phyloP scores from a whole-genome alignment of 768 basidiomycete genomes.

The Boletus fagicola region DNA sequence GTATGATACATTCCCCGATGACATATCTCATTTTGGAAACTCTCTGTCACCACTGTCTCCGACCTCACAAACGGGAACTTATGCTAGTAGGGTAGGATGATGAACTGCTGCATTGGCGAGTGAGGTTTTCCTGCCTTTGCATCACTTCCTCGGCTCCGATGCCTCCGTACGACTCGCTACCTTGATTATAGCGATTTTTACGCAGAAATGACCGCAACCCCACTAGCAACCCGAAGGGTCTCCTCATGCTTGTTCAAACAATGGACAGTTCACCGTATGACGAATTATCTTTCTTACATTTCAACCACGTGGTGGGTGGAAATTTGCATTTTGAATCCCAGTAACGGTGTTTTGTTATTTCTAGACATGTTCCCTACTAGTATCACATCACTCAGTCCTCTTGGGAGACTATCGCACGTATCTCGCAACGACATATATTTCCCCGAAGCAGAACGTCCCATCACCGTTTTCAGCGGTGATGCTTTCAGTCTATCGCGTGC shows the following conservation, averaged over 20 bases:
- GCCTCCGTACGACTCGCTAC: background rate
- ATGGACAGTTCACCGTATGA: background rate
- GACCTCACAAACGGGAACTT: background rate
- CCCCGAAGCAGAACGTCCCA: background rate
- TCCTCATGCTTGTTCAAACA: background rate
- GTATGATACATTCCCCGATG: constrained; percentile 3
- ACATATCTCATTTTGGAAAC: constrained; percentile 24
- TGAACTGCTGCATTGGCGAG: no score
- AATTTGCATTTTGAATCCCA: background rate
- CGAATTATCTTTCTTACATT: constrained; percentile 5
- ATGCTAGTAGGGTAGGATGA: background rate
- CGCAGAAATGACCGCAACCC: background rate
- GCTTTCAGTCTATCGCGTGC: constrained; percentile 1
- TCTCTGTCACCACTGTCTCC: constrained; percentile 1
- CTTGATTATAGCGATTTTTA: background rate
- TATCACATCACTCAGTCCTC: constrained; percentile 11
- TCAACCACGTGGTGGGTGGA: constrained; percentile 12
- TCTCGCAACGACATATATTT: constrained; percentile 4
- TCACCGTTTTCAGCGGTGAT: constrained; percentile 12
- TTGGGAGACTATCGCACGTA: constrained; percentile 1
- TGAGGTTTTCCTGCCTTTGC: background rate
- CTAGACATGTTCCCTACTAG: background rate
- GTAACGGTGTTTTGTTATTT: background rate
- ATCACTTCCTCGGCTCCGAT: background rate
- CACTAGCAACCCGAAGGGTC: background rate